Conservation (phyloP, 2,329 filamentous ascomycete genomes). For the Lasiodiplodia sp. region DNA sequence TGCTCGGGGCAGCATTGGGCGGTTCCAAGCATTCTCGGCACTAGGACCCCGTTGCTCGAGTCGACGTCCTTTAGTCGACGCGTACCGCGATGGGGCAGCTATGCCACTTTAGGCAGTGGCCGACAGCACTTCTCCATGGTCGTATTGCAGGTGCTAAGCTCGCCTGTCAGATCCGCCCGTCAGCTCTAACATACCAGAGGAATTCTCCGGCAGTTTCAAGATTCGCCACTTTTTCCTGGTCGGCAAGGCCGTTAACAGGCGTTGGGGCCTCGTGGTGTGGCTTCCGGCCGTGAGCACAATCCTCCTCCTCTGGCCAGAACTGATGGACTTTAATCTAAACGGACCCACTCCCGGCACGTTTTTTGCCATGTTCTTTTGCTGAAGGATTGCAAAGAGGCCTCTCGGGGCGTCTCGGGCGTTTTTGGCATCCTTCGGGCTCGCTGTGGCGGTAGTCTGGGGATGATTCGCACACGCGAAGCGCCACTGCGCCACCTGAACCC, state of each 20-base stretch:
- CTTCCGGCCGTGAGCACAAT: no score
- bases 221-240: no score
- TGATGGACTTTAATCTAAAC: neutral
- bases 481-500: neutral
- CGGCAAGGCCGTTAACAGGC: no score
- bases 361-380: neutral
- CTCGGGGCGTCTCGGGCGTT: neutral
- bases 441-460: neutral
- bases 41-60: neutral
- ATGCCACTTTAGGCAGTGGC: neutral
- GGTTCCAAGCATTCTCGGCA: neutral
- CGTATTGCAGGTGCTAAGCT: neutral
- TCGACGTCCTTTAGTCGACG: neutral
- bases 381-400: neutral
- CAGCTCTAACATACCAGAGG: no score
- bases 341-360: neutral
- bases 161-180: no score
- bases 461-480: neutral
- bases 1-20: neutral
- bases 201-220: no score
- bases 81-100: neutral
- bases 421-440: neutral
- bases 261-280: no score
- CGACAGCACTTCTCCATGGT: neutral
- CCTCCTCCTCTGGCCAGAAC: no score